Base-by-base conservation (phyloP, 495 filamentous ascomycete species). In the Hyaloscypha bicolor region DNA sequence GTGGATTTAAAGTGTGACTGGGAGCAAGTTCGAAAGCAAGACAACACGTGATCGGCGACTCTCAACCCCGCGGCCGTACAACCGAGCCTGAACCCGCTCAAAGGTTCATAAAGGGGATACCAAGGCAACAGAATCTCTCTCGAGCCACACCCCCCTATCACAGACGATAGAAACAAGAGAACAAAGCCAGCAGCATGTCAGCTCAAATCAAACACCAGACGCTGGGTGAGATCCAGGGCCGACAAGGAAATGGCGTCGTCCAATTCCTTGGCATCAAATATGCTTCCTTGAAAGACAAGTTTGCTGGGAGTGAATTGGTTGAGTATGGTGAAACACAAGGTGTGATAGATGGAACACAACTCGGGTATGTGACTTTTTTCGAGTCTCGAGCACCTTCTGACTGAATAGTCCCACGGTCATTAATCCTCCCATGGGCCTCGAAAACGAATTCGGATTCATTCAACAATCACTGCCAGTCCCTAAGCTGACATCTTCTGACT, bases 181-280 rank as follows among this genome's bases (percentile, higher is more conserved):
- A 14, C 9, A 4, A 48, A 37, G 35, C 6, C 42, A 12, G 16
- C 42, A 19, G 16, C 42, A 60, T 60, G 56, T 12, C 30, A 33
- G 22, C 30, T 9, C n/a, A 21, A 11, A 14, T 64, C 48, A 33
- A 55, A 19, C 62, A 64, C 42, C n/a, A 51, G 11, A 12, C 22
- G 12, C 31, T 64, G 6, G 62, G 62, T n/a, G 30, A 56, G 29
- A 39, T 64, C 32, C 21, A 45, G 9, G 62, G 62, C 4, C n/a
- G 25, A 3, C 14, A 33, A 39, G n/a, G 32, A 39, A 55, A 65
- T 37, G 35, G 32, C 31, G 63, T 60, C 21, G 53, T 30, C 8
- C 63, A 65, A 52, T 65, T 59, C 37, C 30, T 65, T 3, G 63
- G 63, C 33, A 45, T 65, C 22, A 65, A 65, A 53, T 65, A 65